phyloP scores from a whole-genome alignment of 1,284 basidiomycete genomes.

The Gomphus sp. region DNA sequence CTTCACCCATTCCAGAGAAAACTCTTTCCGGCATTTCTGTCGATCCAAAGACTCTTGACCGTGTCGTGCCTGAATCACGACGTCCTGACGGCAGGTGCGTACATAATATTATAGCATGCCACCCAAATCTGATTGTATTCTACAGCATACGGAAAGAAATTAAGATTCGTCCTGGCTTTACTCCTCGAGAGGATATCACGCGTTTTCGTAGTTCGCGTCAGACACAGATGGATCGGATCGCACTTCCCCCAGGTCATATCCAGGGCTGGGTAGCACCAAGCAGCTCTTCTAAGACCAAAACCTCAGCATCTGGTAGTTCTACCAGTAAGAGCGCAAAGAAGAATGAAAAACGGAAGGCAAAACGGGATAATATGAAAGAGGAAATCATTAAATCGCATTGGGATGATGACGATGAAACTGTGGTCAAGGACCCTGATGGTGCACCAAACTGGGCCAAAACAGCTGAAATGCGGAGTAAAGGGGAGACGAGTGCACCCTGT shows the following conservation, averaged over 20 bases:
- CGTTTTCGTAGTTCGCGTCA: conserved; percentile 76
- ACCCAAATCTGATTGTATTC: conserved; percentile 6
- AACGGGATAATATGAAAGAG: conserved; percentile 16
- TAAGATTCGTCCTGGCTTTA: conserved; percentile 89
- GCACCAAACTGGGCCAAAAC: conserved; percentile 15
- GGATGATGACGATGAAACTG: conserved; percentile 48
- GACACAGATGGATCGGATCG: conserved; percentile 52
- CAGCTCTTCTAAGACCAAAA: conserved; percentile 20
- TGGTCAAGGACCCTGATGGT: conserved; percentile 9
- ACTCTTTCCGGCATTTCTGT: conserved; percentile 74
- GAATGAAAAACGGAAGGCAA: conserved; percentile 12
- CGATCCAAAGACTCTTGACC: conserved; percentile 75
- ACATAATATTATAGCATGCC: conserved; percentile 15
- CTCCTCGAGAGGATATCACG: conserved; percentile 87
- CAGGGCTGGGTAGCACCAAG: conserved; percentile 66
- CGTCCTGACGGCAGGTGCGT: conserved; percentile 85
- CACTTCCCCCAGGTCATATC: conserved; percentile 67
- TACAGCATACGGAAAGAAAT: conserved; percentile 79
- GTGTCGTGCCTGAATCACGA: conserved; percentile 79
- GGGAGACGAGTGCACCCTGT: too few species aligned
- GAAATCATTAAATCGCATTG: conserved; percentile 54
- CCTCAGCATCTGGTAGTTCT: conserved; percentile 15
- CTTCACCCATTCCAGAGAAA: conserved; percentile 62
- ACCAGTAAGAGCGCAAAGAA: conserved; percentile 6
- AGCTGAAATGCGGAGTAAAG: conserved; percentile 6